A percentile compares a stretch with the other conserved stretches of the same genome.
Evolutionary conservation across 2,329 filamentous ascomycete species (phyloP).

Genomic region (Venturia nashicola): DNA sequence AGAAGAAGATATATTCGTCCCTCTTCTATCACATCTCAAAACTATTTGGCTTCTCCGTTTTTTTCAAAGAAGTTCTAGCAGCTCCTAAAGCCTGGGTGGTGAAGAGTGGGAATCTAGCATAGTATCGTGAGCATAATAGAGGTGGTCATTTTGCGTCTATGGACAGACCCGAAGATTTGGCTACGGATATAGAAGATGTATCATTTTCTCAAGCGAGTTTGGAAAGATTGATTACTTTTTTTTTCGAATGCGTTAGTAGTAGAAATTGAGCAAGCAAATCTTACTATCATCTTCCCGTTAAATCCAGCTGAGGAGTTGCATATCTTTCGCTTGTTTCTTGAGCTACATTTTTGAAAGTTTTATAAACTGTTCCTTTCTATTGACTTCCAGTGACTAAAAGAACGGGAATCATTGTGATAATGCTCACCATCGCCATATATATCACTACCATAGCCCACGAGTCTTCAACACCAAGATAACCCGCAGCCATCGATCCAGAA

Average conservation of each 20-base stretch:
- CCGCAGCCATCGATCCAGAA: background rate
- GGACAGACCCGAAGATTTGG: constrained; percentile 29
- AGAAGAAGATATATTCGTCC: no score
- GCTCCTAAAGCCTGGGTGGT: constrained; percentile 24
- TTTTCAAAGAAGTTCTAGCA: no score
- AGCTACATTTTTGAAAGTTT: no score
- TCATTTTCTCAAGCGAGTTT: constrained; percentile 26
- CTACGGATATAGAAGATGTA: constrained; percentile 34
- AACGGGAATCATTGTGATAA: background rate
- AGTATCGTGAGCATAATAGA: background rate
- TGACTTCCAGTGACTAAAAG: background rate
- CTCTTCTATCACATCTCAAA: no score
- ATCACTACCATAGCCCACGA: background rate
- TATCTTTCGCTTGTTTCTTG: no score
- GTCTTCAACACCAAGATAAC: constrained; percentile 1
- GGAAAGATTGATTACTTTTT: constrained; percentile 12
- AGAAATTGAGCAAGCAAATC: no score
- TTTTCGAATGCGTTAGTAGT: background rate
- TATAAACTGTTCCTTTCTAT: no score
- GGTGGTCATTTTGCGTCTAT: constrained; percentile 44
- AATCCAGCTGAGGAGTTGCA: no score
- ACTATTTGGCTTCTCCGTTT: no score
- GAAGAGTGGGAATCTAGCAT: constrained; percentile 16
- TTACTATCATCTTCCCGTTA: no score
- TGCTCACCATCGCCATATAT: background rate